Conservation (phyloP, 2,329 filamentous ascomycete species). For the Colletotrichum agaves region DNA sequence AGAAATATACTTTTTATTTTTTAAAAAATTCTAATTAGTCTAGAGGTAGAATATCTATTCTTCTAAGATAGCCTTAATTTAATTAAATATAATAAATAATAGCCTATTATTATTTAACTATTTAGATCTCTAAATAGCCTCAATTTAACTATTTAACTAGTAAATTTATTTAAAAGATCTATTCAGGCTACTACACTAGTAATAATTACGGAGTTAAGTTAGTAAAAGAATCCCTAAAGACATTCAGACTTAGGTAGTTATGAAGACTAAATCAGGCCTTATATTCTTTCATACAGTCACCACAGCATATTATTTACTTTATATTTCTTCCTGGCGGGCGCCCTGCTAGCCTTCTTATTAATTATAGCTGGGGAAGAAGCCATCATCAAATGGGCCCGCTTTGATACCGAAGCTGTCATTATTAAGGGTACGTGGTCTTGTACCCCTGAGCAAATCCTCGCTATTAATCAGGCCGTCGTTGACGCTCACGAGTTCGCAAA, state of each 20-base stretch:
- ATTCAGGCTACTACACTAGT: too few relatives aligned
- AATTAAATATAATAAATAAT: too few relatives aligned
- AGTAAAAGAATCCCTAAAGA: neutral
- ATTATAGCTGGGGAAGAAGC: neutral
- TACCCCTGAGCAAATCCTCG: neutral
- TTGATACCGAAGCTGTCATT: slow-evolving; percentile 15
- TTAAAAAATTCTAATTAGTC: too few relatives aligned
- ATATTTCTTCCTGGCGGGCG: neutral
- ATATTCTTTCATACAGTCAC: neutral
- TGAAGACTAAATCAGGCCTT: neutral
- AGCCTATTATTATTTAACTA: too few relatives aligned
- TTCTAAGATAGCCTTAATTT: too few relatives aligned
- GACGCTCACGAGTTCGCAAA: slow-evolving; percentile 20
- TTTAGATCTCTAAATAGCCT: too few relatives aligned
- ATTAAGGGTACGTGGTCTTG: slow-evolving; percentile 11
- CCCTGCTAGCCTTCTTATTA: neutral
- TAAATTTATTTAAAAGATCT: too few relatives aligned
- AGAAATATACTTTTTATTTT: too few relatives aligned
- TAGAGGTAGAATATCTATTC: too few relatives aligned
- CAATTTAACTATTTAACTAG: too few relatives aligned
- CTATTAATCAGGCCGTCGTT: slow-evolving; percentile 7
- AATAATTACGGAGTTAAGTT: fast-evolving
- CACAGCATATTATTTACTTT: neutral
- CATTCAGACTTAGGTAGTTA: neutral
- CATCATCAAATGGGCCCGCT: slow-evolving; percentile 1